A percentile compares a stretch with the other conserved stretches of the same genome.
Evolutionary conservation across 176 grass and related monocot species (phyloP).

Genomic region (Hordeum vulgare): DNA sequence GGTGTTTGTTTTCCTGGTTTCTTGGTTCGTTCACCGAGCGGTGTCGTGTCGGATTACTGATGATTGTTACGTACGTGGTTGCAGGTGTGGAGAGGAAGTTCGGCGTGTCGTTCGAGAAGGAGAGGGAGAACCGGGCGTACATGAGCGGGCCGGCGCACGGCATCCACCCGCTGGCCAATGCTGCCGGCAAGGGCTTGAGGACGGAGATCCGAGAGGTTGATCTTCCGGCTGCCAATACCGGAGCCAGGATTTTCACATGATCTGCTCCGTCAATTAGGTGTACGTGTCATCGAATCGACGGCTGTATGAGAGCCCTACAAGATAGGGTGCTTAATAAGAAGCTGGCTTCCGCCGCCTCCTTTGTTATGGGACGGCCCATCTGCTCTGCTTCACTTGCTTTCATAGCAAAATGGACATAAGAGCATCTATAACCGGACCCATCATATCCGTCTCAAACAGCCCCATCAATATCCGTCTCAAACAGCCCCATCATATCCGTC

Average conservation of each 20-base stretch:
- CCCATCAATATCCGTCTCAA: too few relatives aligned
- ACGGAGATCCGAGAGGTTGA: slow-evolving; percentile 48
- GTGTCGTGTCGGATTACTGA: background rate
- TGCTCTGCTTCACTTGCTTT: too few relatives aligned
- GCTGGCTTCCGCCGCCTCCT: too few relatives aligned
- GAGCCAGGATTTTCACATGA: slow-evolving; percentile 32
- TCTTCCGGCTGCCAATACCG: slow-evolving; percentile 10
- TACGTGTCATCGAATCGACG: too few relatives aligned
- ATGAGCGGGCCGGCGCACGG: slow-evolving; percentile 70
- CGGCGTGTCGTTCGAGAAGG: slow-evolving; percentile 55
- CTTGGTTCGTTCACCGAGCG: too few relatives aligned
- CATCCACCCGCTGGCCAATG: slow-evolving; percentile 84
- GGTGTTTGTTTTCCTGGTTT: background rate
- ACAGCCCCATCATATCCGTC: too few relatives aligned
- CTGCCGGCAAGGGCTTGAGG: slow-evolving; percentile 59
- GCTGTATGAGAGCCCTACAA: too few relatives aligned
- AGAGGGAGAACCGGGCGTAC: slow-evolving; percentile 66
- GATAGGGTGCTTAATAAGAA: too few relatives aligned
- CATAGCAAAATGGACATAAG: too few relatives aligned
- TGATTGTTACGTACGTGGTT: background rate
- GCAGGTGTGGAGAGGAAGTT: slow-evolving; percentile 68
- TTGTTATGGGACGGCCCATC: too few relatives aligned
- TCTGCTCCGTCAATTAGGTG: background rate
- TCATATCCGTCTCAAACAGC: too few relatives aligned
- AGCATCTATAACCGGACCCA: too few relatives aligned